These are phyloP conservation scores for Anthostomella pinea DNA, from an alignment of 2,329 filamentous ascomycete species.

Conservation along the genomic window DNA sequence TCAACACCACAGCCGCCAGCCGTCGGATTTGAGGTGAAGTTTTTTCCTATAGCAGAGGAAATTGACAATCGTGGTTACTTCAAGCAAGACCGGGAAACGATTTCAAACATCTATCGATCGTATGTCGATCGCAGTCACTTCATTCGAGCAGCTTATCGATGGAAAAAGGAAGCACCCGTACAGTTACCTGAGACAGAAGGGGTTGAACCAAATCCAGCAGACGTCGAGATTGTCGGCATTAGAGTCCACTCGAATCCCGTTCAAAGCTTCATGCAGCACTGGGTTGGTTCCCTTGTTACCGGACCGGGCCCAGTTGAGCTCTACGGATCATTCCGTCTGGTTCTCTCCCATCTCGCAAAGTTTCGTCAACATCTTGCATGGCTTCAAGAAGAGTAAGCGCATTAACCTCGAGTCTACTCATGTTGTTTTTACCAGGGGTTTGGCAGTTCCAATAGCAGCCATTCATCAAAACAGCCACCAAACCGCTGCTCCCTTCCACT, in stretches of 20 bases:
- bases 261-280: neutral
- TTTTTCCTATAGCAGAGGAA: constrained; percentile 3
- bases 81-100: constrained; percentile 1
- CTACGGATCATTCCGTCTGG: neutral
- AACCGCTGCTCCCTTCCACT: too few relatives aligned
- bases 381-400: too few relatives aligned
- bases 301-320: neutral
- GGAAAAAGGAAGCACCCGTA: constrained; percentile 4
- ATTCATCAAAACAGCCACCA: too few relatives aligned
- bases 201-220: constrained; percentile 1
- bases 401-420: too few relatives aligned
- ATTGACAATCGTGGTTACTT: constrained; percentile 3
- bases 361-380: neutral
- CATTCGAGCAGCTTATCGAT: constrained; percentile 9
- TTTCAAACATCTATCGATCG: constrained; percentile 5
- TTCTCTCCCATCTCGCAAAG: neutral
- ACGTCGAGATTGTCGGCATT: constrained; percentile 11
- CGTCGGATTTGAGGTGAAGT: constrained; percentile 2
- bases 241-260: constrained; percentile 5
- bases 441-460: too few relatives aligned
- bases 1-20: neutral
- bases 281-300: neutral
- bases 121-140: constrained; percentile 1
- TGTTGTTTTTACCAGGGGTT: too few relatives aligned
- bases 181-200: neutral